Base-by-base conservation (phyloP, 2,329 filamentous ascomycete genomes). In the Cladosporium sp. region DNA sequence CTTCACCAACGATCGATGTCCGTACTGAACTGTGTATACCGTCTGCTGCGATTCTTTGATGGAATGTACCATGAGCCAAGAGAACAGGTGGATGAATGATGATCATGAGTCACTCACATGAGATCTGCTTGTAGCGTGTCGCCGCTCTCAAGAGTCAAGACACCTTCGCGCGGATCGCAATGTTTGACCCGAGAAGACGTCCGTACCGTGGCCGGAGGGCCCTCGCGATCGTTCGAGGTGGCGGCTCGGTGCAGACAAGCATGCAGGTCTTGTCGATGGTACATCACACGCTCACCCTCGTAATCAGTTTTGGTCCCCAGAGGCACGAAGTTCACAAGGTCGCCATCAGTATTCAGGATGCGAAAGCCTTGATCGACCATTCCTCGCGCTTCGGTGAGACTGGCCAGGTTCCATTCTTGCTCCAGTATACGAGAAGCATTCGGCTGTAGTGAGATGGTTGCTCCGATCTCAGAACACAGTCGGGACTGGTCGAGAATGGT, bases 181-280 rank as follows among this genome's bases (percentile, higher is more conserved):
- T 40, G 27, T 6, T 41, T 45, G 0, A 68, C 68, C 29, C 51
- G 49, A 19, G 54, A 55, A 2, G 61, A 61, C 2, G 62, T 65
- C 7, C 57, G 56, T 1, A 70, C 61, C 7, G 50, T 34, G 0
- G 56, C 68, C 1, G 66, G 60, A 1, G 45, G 40, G 4, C 64
- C 62, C n/a, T 54, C 47, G 6, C 61, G 50, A 2, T 56, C 52
- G 1, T 44, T 19, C 9, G 53, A 58, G 0, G 50, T 63, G 11
- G 63, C 64, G 6, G 63, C 65, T 4, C 54, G 38, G 7, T 58
- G 56, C 1, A 70, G 57, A 13, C 63, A 65, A 4, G 59, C 50
- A 54, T 73, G 71, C 0, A 73, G 56, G 51, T 73, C 71, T 41
- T 71, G 69, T 17, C 71, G 62, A 52, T 74, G 70, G 50, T 70